These are phyloP conservation scores for Hypsizygus marmoreus DNA, from an alignment of 768 basidiomycete genomes.

Conservation along the genomic window DNA sequence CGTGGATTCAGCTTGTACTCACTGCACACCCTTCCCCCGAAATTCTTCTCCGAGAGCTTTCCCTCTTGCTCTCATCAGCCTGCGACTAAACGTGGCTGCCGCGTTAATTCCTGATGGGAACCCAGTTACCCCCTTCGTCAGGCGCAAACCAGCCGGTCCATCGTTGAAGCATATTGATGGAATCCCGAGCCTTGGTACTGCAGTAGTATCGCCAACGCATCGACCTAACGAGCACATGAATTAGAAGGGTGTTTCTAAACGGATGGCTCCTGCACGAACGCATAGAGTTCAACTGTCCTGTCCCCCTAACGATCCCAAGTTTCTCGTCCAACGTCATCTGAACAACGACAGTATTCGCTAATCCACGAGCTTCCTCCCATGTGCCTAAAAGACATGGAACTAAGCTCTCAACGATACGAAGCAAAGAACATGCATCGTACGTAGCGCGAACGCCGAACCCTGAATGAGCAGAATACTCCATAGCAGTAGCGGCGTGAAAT, in stretches of 20 bases:
- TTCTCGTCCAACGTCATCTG: slow-evolving; percentile 49
- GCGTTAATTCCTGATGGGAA: slow-evolving; percentile 62
- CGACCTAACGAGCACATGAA: slow-evolving; percentile 32
- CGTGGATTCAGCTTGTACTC: neutral
- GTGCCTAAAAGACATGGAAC: slow-evolving; percentile 30
- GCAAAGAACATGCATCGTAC: neutral
- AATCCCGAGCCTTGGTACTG: slow-evolving; percentile 41
- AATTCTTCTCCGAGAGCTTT: slow-evolving; percentile 68
- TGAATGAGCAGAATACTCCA: too few relatives aligned
- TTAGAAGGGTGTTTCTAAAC: too few relatives aligned
- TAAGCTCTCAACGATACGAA: neutral
- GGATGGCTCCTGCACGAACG: too few relatives aligned
- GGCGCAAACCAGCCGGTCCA: slow-evolving; percentile 48
- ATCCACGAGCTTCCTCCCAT: slow-evolving; percentile 44
- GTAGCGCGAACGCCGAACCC: slow-evolving; percentile 8
- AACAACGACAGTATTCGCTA: slow-evolving; percentile 36
- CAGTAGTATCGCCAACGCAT: slow-evolving; percentile 48
- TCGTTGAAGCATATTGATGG: slow-evolving; percentile 51
- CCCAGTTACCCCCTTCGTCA: slow-evolving; percentile 46
- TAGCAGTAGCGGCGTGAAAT: too few relatives aligned
- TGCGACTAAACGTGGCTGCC: slow-evolving; percentile 55
- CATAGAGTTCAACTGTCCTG: slow-evolving; percentile 42
- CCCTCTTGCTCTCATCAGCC: slow-evolving; percentile 65
- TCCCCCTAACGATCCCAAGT: slow-evolving; percentile 45
- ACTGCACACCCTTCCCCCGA: slow-evolving; percentile 65